Conservation (phyloP, 371 early-diverging fungal species). For the Rhizopus delemar region DNA sequence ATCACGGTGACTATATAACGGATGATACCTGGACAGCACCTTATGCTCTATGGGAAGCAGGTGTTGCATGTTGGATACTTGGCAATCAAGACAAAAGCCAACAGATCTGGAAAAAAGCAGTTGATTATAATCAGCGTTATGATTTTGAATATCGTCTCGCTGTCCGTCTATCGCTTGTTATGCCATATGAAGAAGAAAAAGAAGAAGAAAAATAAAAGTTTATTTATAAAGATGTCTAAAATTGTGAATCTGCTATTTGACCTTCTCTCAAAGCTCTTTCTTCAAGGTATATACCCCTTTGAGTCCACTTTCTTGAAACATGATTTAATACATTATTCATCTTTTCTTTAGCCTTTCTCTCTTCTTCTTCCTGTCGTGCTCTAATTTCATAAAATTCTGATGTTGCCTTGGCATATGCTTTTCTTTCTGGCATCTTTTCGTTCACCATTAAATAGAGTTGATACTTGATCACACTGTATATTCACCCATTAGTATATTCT, state of each 20-base stretch:
- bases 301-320: constrained; percentile 30
- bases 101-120: constrained; percentile 45
- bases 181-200: constrained; percentile 13
- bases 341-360: constrained; percentile 64
- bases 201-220: not conserved
- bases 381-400: constrained; percentile 72
- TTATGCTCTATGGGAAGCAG: constrained; percentile 60
- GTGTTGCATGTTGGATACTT: constrained; percentile 38
- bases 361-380: constrained; percentile 74
- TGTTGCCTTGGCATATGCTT: constrained; percentile 74
- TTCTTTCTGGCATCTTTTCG: constrained; percentile 62
- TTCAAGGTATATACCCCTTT: constrained; percentile 41
- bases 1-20: constrained; percentile 44
- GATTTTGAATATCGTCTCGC: constrained; percentile 50
- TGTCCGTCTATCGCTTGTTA: constrained; percentile 40
- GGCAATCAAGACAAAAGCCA: constrained; percentile 32
- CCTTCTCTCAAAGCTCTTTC: constrained; percentile 39
- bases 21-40: constrained; percentile 61
- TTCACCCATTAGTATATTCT: constrained; percentile 2
- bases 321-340: constrained; percentile 28
- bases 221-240: constrained; percentile 10
- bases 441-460: constrained; percentile 74
- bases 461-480: constrained; percentile 69
- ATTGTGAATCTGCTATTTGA: constrained; percentile 19
- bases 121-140: constrained; percentile 33